Conservation (phyloP, 2,329 filamentous ascomycete genomes). For the Elsinoe australis region DNA sequence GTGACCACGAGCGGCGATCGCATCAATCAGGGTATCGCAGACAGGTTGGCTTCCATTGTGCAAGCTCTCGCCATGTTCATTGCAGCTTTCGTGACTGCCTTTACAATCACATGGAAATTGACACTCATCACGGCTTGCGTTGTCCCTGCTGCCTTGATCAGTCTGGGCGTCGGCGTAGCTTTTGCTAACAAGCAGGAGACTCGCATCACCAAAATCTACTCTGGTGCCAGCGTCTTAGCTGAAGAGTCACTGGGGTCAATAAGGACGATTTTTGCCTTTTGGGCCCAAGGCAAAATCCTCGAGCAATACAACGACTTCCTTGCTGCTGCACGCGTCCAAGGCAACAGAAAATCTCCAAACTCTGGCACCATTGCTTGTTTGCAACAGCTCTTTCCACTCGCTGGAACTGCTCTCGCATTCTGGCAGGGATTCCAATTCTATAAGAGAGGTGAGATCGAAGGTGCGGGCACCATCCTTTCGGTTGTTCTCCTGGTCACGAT, state of each 20-base stretch:
- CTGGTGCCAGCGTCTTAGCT: slow-evolving; percentile 33
- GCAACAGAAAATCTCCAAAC: slow-evolving; percentile 40
- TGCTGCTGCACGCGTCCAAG: slow-evolving; percentile 32
- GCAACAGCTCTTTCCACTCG: slow-evolving; percentile 81
- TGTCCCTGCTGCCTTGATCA: slow-evolving; percentile 34
- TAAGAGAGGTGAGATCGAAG: slow-evolving; percentile 16
- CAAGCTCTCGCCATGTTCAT: slow-evolving; percentile 19
- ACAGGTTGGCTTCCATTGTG: slow-evolving; percentile 27
- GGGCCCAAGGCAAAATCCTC: slow-evolving; percentile 1
- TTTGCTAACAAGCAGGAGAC: slow-evolving; percentile 22
- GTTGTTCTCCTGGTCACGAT: slow-evolving; percentile 18
- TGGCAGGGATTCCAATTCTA: slow-evolving; percentile 32
- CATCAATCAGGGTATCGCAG: slow-evolving; percentile 28
- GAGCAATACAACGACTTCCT: slow-evolving; percentile 30
- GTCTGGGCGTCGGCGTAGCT: slow-evolving; percentile 24
- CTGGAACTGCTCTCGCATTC: slow-evolving; percentile 52
- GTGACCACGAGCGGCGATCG: slow-evolving; percentile 40
- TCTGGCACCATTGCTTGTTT: slow-evolving; percentile 91
- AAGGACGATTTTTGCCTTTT: neutral
- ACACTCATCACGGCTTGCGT: slow-evolving; percentile 37
- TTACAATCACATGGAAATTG: slow-evolving; percentile 32
- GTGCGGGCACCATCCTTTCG: slow-evolving; percentile 23
- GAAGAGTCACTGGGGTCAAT: slow-evolving; percentile 9
- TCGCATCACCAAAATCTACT: slow-evolving; percentile 23
- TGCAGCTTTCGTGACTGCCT: slow-evolving; percentile 21